A percentile compares a stretch with the other conserved stretches of the same genome.
These are phyloP conservation scores for Marasmius oreades DNA, from an alignment of 1,284 basidiomycete genomes.

Conservation along the genomic window DNA sequence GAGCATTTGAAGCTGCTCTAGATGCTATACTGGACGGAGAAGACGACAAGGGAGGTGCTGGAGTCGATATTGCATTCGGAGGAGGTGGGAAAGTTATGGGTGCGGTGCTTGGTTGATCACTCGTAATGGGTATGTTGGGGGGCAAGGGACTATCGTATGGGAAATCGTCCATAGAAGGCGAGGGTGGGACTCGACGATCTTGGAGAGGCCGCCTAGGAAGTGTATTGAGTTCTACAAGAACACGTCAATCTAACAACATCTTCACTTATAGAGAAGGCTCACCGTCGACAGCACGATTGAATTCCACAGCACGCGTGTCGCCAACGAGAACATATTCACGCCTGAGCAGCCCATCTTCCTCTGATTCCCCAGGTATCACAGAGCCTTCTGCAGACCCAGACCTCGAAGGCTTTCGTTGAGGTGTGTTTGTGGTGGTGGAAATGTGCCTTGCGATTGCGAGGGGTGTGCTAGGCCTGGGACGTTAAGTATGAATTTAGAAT, in stretches of 20 bases:
- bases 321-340: conserved; percentile 78
- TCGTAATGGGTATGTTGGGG: conserved; percentile 28
- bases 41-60: conserved; percentile 50
- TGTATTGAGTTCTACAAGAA: conserved; percentile 56
- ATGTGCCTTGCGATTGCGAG: conserved; percentile 7
- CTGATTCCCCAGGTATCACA: conserved; percentile 75
- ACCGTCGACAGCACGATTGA: conserved; percentile 78
- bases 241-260: neutral
- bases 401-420: conserved; percentile 17
- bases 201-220: conserved; percentile 55
- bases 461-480: conserved; percentile 3
- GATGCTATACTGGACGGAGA: conserved; percentile 62
- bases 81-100: conserved; percentile 66
- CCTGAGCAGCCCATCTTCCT: conserved; percentile 71
- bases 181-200: conserved; percentile 45
- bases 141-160: conserved; percentile 8
- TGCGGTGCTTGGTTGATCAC: conserved; percentile 24
- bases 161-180: conserved; percentile 41
- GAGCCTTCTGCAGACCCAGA: conserved; percentile 61
- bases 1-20: conserved; percentile 62
- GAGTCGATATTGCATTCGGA: conserved; percentile 34
- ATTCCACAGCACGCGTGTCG: conserved; percentile 71
- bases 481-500: neutral
- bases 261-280: conserved; percentile 16
- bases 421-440: conserved; percentile 8